Evolutionary conservation across 2,329 filamentous ascomycete genomes (phyloP).

Genomic region (Xylariaceae sp.): DNA sequence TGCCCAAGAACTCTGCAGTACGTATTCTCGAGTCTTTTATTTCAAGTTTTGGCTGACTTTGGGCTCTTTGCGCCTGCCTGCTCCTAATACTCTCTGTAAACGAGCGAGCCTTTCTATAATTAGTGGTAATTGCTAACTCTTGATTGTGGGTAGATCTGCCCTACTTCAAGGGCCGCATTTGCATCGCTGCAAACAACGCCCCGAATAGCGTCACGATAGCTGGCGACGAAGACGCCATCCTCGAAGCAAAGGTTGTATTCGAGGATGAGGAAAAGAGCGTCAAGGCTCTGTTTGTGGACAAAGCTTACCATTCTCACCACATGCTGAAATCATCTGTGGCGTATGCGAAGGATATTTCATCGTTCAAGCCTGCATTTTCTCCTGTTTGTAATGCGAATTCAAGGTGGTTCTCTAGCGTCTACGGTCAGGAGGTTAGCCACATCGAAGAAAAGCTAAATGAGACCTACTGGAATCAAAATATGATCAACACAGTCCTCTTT

Average conservation of each 20-base stretch:
- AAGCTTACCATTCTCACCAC: slow-evolving; percentile 49
- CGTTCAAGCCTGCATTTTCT: slow-evolving; percentile 2
- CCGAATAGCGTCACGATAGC: slow-evolving; percentile 41
- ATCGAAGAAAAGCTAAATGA: slow-evolving; percentile 4
- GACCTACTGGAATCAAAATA: slow-evolving; percentile 53
- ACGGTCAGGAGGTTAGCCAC: slow-evolving; percentile 7
- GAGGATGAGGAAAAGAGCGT: slow-evolving; percentile 28
- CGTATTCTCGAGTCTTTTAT: no score
- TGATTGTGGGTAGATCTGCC: no score
- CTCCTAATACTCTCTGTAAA: no score
- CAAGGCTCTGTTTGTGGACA: slow-evolving; percentile 42
- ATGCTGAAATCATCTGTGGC: slow-evolving; percentile 36
- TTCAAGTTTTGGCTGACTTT: no score
- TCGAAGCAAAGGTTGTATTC: slow-evolving; percentile 24
- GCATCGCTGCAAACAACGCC: slow-evolving; percentile 41
- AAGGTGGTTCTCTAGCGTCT: slow-evolving; percentile 33
- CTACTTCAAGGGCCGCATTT: slow-evolving; percentile 32
- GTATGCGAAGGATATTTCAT: slow-evolving; percentile 17
- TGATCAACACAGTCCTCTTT: slow-evolving; percentile 52
- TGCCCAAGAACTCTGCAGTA: slow-evolving; percentile 34
- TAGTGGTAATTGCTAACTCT: no score
- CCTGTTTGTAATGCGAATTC: slow-evolving; percentile 3
- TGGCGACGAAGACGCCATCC: slow-evolving; percentile 34
- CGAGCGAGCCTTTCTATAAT: no score
- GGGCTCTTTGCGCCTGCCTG: no score